Evolutionary conservation across 257 asterid species (phyloP), one percentile per base, ranked within the genome.

Genomic region (Anisodus tanguticus): DNA sequence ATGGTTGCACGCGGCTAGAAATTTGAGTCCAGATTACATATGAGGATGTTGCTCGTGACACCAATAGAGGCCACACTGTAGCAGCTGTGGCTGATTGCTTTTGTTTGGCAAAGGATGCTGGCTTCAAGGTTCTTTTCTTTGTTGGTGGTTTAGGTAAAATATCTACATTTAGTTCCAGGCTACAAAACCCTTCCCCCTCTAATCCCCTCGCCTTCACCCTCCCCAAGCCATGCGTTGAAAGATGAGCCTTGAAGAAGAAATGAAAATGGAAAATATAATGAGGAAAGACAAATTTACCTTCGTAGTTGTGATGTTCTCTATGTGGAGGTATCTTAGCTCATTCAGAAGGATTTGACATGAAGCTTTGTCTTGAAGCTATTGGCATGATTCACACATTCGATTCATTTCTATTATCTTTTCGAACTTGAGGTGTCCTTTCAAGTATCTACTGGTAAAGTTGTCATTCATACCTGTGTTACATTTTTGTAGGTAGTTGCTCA

Each of bases 41-140:
- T 83, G 99, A 97, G 90, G 98, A 97, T 91, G 99, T 97, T 77
- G 99, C 99, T 63, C 95, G 98, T 85, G 99, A 97, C 89, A 93
- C 98, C 55, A 97, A 97, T 89, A 87, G 99, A 83, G 99, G 99
- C 78, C 99, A 97, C 89, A 93, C 98, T 3, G 99, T 97, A 85
- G 97, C 97, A 82, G 98, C 99, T 84, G 98, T 97, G 85, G 98
- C 98, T 88, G 99, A 97, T 90, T 97, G 99, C 92, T 97, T 97
- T 91, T 93, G 95, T 88, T 89, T 97, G 90, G 97, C 99, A 68
- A 97, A 97, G 91, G 99, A 97, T 92, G 99, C 98, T 84, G 98
- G 99, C 81, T 97, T 97, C 84, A 97, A 97, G 97, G 99, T 94
- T 60, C 84, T 82, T 77, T 84, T 82, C 87, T 85, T 80, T 54